A percentile compares a stretch with the other conserved stretches of the same genome.
phyloP scores from a whole-genome alignment of 2,329 filamentous ascomycete species.

The Ophiostoma montium region DNA sequence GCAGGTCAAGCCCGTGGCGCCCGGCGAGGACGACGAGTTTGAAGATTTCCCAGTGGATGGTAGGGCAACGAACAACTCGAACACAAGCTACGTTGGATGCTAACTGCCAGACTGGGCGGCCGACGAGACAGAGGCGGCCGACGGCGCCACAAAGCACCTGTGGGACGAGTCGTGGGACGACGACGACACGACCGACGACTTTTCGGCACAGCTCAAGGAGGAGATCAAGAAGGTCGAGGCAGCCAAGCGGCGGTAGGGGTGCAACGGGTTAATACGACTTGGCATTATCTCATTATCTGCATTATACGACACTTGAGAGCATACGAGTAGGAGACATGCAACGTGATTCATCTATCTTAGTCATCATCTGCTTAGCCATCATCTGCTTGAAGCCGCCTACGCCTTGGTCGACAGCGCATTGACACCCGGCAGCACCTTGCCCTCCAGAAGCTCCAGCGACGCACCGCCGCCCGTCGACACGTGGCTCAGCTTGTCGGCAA shows the following conservation, averaged over 20 bases:
- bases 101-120: slow-evolving; percentile 65
- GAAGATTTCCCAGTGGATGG: slow-evolving; percentile 97
- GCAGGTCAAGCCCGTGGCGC: slow-evolving; percentile 33
- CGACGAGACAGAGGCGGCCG: slow-evolving; percentile 75
- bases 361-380: too few species aligned
- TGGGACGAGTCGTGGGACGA: slow-evolving; percentile 99
- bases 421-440: slow-evolving; percentile 93
- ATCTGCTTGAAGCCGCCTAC: too few species aligned
- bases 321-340: too few species aligned
- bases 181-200: slow-evolving; percentile 92
- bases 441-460: slow-evolving; percentile 89
- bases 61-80: slow-evolving; percentile 24
- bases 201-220: slow-evolving; percentile 89
- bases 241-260: slow-evolving; percentile 44
- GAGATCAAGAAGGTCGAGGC: slow-evolving; percentile 90
- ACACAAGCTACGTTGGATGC: background rate
- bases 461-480: slow-evolving; percentile 95
- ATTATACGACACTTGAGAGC: too few species aligned
- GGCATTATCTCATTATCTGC: too few species aligned
- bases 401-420: slow-evolving; percentile 67
- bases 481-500: slow-evolving; percentile 94
- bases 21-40: slow-evolving; percentile 98
- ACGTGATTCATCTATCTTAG: too few species aligned
- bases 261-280: background rate
- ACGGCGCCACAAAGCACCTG: slow-evolving; percentile 57